Base-by-base conservation (phyloP, 1,139 yeast genomes). In the Geotrichum candidum region DNA sequence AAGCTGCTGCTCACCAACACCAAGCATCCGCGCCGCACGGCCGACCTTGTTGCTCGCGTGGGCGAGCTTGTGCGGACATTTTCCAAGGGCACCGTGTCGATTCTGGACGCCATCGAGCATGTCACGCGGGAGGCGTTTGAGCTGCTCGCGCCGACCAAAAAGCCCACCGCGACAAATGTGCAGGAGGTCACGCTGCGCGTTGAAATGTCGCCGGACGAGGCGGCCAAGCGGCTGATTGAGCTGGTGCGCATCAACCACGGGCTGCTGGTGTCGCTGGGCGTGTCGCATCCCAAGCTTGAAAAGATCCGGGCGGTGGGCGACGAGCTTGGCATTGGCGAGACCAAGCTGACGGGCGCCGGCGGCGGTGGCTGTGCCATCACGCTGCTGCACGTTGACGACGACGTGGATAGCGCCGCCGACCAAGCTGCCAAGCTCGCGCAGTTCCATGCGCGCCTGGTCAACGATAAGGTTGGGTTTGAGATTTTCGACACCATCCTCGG, bases 351-450 rank as follows among this genome's bases (percentile, higher is more conserved):
- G 0, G 99, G 99, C 53, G 99, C 99, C 0, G 99, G 99, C 31
- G 99, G 99, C 23, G 99, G 99, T 54, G 99, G 99, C 0, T 94
- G 99, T 77, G 96, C 97, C 23, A 87, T 95, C 62, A 94, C 98
- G 0, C 77, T 94, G 59, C 80, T 92, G 13, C 79, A 84, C 58
- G 86, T 83, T 58, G 80, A 78, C 11, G 78, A 77, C 2, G 71
- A 73, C 0, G 77, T 73, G 18, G 18, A 18, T 53, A 69, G 65
- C 1, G 66, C 63, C 1, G 67, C 80, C 13, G 70, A 56, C 13
- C 60, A 72, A 22, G 75, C 74, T 9, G 80, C 79, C 1, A 75
- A 76, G 13, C 68, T 81, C 11, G 67, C 66, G 1, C 66, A 71
- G 18, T 73, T 81, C 64, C 73, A 72, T 18, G 61, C 68, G 69